A percentile compares a stretch with the other conserved stretches of the same genome.
These are phyloP conservation scores for Mycena latifolia DNA, from an alignment of 768 basidiomycete species.

Conservation along the genomic window DNA sequence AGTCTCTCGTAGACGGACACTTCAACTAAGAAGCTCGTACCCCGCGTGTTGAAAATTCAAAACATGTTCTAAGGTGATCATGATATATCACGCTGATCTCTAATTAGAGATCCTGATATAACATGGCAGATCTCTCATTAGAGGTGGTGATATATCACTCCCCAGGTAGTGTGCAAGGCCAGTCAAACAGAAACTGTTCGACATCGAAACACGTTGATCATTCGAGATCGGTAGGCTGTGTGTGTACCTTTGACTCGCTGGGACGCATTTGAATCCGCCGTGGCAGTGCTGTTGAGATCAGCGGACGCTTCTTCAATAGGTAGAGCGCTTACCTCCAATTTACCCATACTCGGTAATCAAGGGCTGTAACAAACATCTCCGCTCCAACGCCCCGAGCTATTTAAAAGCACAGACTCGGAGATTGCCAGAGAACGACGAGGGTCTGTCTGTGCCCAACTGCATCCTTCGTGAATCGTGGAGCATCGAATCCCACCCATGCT, in stretches of 20 bases:
- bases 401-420: conserved; percentile 28
- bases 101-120: too few relatives aligned
- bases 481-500: background rate
- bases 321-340: background rate
- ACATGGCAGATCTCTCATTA: too few relatives aligned
- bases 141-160: too few relatives aligned
- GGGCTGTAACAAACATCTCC: conserved; percentile 13
- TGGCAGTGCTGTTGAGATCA: too few relatives aligned
- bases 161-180: too few relatives aligned
- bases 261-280: background rate
- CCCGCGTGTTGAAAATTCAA: too few relatives aligned
- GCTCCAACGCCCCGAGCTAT: conserved; percentile 17
- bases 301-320: background rate
- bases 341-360: conserved; percentile 8
- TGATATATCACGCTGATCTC: too few relatives aligned
- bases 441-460: conserved; percentile 15
- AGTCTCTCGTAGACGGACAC: too few relatives aligned
- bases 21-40: too few relatives aligned
- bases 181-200: conserved; percentile 14
- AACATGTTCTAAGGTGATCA: too few relatives aligned
- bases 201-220: conserved; percentile 13
- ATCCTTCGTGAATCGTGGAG: conserved; percentile 31
- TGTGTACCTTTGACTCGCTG: conserved; percentile 25
- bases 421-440: conserved; percentile 24
- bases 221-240: conserved; percentile 13